Percentiles rank a stretch among this genome's conserved stretches.
Evolutionary conservation across 805 yeast genomes (phyloP).

Genomic region (Schwanniomyces vanrijiae): DNA sequence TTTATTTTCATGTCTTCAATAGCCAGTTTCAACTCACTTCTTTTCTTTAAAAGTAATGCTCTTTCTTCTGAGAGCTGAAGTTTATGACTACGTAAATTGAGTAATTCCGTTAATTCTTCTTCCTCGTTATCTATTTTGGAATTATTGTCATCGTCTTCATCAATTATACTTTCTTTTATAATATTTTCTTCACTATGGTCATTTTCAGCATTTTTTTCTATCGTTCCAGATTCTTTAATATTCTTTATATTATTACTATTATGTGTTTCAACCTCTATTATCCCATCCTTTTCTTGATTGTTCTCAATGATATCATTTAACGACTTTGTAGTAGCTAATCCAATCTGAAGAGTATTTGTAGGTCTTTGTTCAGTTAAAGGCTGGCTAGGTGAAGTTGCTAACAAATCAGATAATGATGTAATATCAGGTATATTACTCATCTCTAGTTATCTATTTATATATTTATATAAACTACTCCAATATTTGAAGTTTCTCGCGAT

Average conservation of each 20-base stretch:
- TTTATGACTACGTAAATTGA: conserved; percentile 15
- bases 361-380: not conserved
- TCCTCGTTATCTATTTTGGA: conserved; percentile 4
- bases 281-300: not conserved
- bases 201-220: not conserved
- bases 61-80: conserved; percentile 12
- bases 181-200: not conserved
- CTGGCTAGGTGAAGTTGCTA: conserved; percentile 21
- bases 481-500: not conserved
- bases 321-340: not conserved
- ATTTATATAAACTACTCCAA: not conserved
- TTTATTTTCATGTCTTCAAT: conserved; percentile 16
- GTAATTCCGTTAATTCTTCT: conserved; percentile 9
- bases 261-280: no score
- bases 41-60: conserved; percentile 16
- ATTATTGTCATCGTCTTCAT: not conserved
- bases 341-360: not conserved
- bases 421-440: conserved; percentile 25
- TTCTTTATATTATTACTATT: not conserved
- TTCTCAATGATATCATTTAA: not conserved
- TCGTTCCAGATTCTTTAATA: not conserved
- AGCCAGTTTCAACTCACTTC: conserved; percentile 13
- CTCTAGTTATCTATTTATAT: conserved; percentile 1
- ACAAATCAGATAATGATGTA: conserved; percentile 25
- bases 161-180: not conserved